phyloP scores from a whole-genome alignment of 2,329 filamentous ascomycete genomes.

The Pseudogymnoascus sp. region DNA sequence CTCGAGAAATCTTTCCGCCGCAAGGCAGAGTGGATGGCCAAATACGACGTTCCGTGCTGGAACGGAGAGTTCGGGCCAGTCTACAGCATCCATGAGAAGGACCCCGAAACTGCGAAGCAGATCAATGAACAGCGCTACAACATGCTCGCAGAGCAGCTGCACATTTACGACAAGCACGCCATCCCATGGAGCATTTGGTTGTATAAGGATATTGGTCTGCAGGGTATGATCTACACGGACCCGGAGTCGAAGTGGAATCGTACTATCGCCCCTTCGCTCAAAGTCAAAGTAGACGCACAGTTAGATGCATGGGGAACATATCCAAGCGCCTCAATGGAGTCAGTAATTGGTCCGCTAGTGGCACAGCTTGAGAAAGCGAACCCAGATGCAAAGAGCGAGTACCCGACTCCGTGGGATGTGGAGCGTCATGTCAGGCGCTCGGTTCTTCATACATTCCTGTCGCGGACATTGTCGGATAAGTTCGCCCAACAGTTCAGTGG shows the following conservation, averaged over 20 bases:
- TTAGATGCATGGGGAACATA: slow-evolving; percentile 45
- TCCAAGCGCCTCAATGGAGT: slow-evolving; percentile 28
- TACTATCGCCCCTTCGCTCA: slow-evolving; percentile 42
- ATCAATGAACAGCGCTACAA: slow-evolving; percentile 38
- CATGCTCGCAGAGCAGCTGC: slow-evolving; percentile 39
- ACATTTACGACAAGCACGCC: slow-evolving; percentile 42
- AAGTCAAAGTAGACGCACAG: slow-evolving; percentile 44
- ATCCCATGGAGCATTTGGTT: slow-evolving; percentile 53
- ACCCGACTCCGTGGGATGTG: slow-evolving; percentile 23
- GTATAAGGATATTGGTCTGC: slow-evolving; percentile 48
- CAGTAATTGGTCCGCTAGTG: slow-evolving; percentile 28
- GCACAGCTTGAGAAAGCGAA: slow-evolving; percentile 21
- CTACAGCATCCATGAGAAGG: slow-evolving; percentile 27
- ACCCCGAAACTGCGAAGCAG: slow-evolving; percentile 25
- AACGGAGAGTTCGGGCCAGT: slow-evolving; percentile 44
- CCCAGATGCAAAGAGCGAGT: slow-evolving; percentile 22
- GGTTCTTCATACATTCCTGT: slow-evolving; percentile 16
- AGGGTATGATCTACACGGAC: slow-evolving; percentile 45
- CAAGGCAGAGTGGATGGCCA: slow-evolving; percentile 37
- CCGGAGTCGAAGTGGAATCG: slow-evolving; percentile 41
- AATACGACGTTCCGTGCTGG: slow-evolving; percentile 37
- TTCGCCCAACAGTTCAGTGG: slow-evolving; percentile 44
- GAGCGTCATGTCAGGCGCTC: slow-evolving; percentile 20
- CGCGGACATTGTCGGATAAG: slow-evolving; percentile 32
- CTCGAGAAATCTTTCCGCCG: slow-evolving; percentile 34